Conservation (phyloP, 305 asterid genomes). For the Fraxinus albicans region DNA sequence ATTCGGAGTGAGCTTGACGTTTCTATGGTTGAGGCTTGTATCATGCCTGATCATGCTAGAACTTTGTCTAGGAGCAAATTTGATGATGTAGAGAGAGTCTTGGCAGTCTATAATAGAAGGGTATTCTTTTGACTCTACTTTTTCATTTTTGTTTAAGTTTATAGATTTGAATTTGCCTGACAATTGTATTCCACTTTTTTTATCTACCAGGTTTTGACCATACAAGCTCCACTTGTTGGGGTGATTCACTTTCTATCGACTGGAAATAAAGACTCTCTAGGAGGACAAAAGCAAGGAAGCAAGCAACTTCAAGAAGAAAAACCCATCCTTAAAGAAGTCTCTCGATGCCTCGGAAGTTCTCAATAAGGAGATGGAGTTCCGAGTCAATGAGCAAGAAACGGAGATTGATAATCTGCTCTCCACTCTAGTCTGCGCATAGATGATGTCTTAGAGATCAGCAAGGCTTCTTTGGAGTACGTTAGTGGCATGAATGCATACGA, state of each 20-base stretch:
- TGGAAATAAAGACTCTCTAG: background rate
- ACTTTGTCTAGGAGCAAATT: background rate
- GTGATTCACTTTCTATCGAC: background rate
- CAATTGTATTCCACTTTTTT: background rate
- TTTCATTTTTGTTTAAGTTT: background rate
- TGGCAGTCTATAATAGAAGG: background rate
- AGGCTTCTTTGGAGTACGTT: background rate
- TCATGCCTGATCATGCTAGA: background rate
- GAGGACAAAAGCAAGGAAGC: background rate
- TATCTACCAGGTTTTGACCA: background rate
- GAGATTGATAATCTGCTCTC: background rate
- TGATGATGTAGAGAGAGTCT: background rate
- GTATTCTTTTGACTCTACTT: background rate
- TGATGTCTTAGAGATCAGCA: background rate
- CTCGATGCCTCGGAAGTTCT: background rate
- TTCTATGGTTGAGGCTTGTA: background rate
- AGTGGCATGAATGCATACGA: background rate
- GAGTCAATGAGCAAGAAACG: background rate
- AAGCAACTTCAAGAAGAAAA: background rate
- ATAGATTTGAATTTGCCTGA: background rate
- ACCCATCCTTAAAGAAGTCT: background rate
- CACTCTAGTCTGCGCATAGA: background rate
- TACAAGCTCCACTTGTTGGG: background rate
- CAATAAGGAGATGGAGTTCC: background rate
- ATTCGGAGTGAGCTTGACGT: background rate